phyloP scores from a whole-genome alignment of 768 basidiomycete species.

The Podaxis mareebaensis region DNA sequence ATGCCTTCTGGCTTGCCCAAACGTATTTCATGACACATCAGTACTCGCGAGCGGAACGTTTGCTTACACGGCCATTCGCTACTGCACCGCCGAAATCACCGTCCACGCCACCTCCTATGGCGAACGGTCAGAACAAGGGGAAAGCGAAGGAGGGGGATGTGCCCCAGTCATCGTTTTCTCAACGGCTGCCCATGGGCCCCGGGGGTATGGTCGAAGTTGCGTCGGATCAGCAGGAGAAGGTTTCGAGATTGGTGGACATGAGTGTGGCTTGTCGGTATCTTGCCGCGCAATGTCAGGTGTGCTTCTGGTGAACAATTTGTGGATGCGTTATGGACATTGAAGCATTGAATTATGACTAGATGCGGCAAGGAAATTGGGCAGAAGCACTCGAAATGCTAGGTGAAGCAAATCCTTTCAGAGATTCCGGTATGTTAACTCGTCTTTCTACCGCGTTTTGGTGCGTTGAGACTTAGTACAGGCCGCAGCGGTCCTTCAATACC shows the following conservation, averaged over 20 bases:
- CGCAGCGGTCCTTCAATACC: constrained; percentile 71
- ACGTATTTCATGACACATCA: constrained; percentile 96
- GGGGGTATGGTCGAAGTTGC: constrained; percentile 72
- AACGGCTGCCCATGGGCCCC: constrained; percentile 66
- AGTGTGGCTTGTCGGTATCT: constrained; percentile 96
- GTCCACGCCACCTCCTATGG: constrained; percentile 32
- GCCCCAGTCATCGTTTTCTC: constrained; percentile 21
- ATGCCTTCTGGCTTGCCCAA: constrained; percentile 99
- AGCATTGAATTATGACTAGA: constrained; percentile 33
- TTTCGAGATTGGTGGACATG: constrained; percentile 86
- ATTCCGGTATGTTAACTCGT: constrained; percentile 47
- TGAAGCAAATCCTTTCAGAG: constrained; percentile 85
- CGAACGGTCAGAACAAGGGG: constrained; percentile 53
- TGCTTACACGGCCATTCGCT: constrained; percentile 87
- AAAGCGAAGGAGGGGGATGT: constrained; percentile 60
- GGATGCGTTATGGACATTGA: constrained; percentile 13
- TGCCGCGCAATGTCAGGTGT: constrained; percentile 91
- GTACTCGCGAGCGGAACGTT: constrained; percentile 89
- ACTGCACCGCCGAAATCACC: constrained; percentile 44
- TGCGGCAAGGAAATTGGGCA: constrained; percentile 88
- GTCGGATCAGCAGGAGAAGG: constrained; percentile 60
- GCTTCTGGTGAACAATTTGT: constrained; percentile 16
- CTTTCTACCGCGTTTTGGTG: not conserved
- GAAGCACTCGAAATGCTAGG: constrained; percentile 93
- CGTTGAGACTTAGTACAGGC: constrained; percentile 33